phyloP scores from a whole-genome alignment of 306 rosid genomes.

The Quercus mongolica region DNA sequence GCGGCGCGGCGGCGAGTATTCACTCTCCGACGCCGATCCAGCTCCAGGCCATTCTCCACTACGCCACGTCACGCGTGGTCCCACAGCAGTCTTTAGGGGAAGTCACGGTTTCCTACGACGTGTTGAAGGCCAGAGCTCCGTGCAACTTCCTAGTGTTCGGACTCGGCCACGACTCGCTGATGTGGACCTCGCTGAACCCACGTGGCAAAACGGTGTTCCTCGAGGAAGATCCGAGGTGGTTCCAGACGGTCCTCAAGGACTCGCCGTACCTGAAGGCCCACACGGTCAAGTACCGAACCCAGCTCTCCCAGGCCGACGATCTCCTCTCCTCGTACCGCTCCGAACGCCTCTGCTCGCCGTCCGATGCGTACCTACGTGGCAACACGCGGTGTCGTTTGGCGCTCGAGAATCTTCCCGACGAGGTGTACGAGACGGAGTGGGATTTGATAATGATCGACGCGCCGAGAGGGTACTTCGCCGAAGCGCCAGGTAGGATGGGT shows the following conservation, averaged over 20 bases:
- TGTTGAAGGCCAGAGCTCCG: conserved; percentile 48
- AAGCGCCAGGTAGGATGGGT: conserved; percentile 90
- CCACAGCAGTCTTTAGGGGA: conserved; percentile 75
- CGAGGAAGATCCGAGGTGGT: conserved; percentile 90
- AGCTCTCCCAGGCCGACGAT: conserved; percentile 51
- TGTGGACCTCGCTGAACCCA: conserved; percentile 91
- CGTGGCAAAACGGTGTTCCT: conserved; percentile 76
- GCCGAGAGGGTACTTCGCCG: conserved; percentile 71
- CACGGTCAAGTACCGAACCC: conserved; percentile 62
- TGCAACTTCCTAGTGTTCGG: conserved; percentile 84
- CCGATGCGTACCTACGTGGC: conserved; percentile 44
- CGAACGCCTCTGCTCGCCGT: conserved; percentile 45
- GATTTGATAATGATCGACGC: conserved; percentile 93
- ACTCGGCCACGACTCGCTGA: conserved; percentile 84
- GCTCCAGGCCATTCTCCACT: conserved; percentile 68
- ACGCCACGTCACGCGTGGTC: conserved; percentile 66
- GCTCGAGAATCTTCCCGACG: conserved; percentile 58
- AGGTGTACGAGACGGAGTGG: conserved; percentile 80
- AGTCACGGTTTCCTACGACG: conserved; percentile 62
- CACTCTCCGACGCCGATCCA: conserved; percentile 37
- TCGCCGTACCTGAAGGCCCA: conserved; percentile 64
- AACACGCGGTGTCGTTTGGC: conserved; percentile 63
- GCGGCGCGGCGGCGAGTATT: not conserved
- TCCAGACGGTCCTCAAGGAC: conserved; percentile 59
- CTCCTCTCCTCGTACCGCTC: conserved; percentile 41